phyloP scores from a whole-genome alignment of 352 stramenopile genomes.

The Phytophthora citricola region DNA sequence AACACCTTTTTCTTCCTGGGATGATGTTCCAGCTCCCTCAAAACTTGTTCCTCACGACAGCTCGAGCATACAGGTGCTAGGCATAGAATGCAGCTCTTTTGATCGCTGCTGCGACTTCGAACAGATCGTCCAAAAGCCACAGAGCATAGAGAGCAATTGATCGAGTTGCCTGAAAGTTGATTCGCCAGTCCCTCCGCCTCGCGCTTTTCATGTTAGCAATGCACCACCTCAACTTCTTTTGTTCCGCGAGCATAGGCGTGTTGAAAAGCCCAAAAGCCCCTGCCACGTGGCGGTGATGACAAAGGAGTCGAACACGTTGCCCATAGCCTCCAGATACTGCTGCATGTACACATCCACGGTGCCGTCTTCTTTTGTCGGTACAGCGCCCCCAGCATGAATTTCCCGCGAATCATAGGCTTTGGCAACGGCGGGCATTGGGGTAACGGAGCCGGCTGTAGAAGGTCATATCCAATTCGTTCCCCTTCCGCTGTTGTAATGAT shows the following conservation, averaged over 20 bases:
- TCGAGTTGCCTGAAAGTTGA: conserved; percentile 22
- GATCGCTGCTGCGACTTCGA: conserved; percentile 31
- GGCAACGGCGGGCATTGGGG: conserved; percentile 30
- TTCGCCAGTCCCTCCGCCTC: conserved; percentile 22
- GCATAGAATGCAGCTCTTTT: conserved; percentile 33
- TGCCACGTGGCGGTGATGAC: conserved; percentile 37
- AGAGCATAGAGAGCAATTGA: conserved; percentile 32
- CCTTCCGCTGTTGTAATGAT: conserved; percentile 41
- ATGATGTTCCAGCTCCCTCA: conserved; percentile 24
- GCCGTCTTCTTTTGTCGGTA: conserved; percentile 38
- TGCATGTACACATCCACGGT: conserved; percentile 46
- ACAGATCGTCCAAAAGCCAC: conserved; percentile 23
- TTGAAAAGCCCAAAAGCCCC: conserved; percentile 33
- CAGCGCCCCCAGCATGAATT: conserved; percentile 38
- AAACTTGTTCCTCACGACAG: conserved; percentile 33
- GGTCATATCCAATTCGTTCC: conserved; percentile 58
- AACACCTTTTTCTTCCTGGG: conserved; percentile 29
- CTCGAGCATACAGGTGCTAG: conserved; percentile 32
- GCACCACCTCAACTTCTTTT: conserved; percentile 45
- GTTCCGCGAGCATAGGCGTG: conserved; percentile 31
- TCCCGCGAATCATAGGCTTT: conserved; percentile 40
- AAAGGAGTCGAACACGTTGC: conserved; percentile 36
- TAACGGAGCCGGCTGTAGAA: conserved; percentile 58
- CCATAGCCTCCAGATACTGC: conserved; percentile 38
- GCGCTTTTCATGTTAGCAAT: conserved; percentile 38